Conservation (phyloP, 1,139 yeast genomes). For the Casaregolazyma suthepensis region DNA sequence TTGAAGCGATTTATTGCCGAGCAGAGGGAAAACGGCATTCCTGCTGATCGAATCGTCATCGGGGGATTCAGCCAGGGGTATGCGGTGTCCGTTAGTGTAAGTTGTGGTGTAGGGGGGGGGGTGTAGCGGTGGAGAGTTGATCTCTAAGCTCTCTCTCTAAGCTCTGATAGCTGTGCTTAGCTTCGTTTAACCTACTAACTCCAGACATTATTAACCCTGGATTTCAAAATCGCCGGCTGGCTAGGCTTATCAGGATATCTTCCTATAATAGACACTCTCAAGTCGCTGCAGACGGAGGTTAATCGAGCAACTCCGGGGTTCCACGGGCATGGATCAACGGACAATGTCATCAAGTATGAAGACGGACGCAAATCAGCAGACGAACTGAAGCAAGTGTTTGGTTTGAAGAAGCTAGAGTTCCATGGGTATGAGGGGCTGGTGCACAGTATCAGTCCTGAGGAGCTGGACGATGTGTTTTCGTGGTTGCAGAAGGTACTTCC, state of each 20-base stretch:
- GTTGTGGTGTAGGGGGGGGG: constrained; percentile 2
- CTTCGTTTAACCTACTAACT: no score
- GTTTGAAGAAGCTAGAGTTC: constrained; percentile 50
- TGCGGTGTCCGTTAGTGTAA: constrained; percentile 58
- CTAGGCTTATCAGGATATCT: constrained; percentile 74
- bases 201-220: constrained; percentile 30
- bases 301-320: constrained; percentile 71
- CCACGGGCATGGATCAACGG: constrained; percentile 82
- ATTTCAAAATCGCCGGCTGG: constrained; percentile 69
- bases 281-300: constrained; percentile 29
- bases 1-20: constrained; percentile 53
- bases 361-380: constrained; percentile 44
- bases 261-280: constrained; percentile 43
- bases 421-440: constrained; percentile 56
- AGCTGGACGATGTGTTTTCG: constrained; percentile 51
- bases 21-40: constrained; percentile 58
- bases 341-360: constrained; percentile 53
- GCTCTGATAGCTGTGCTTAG: no score
- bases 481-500: constrained; percentile 41
- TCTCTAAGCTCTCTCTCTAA: no score
- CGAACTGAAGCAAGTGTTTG: constrained; percentile 41
- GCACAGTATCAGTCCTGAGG: constrained; percentile 65
- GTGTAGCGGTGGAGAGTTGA: no score
- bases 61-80: constrained; percentile 98
- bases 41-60: constrained; percentile 64